phyloP scores from a whole-genome alignment of 2,329 filamentous ascomycete genomes.

The Arthrobotrys conoides region DNA sequence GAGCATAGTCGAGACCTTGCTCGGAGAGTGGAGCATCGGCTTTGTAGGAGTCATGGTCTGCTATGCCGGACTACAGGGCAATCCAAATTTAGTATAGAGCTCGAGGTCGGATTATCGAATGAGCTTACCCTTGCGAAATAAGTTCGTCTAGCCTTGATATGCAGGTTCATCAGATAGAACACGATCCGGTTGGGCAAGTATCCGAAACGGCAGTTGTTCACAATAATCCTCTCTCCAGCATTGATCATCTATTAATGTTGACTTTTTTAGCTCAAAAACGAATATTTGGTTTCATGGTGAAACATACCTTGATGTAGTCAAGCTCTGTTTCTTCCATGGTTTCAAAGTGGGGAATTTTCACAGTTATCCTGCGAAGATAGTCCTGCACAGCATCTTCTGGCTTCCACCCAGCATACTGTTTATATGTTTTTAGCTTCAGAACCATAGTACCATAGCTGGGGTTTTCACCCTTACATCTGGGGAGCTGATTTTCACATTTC shows the following conservation, averaged over 20 bases:
- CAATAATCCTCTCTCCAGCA: slow-evolving; percentile 89
- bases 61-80: slow-evolving; percentile 77
- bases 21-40: slow-evolving; percentile 87
- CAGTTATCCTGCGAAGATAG: slow-evolving; percentile 89
- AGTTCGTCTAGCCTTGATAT: slow-evolving; percentile 94
- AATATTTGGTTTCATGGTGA: not conserved
- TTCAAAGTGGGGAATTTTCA: slow-evolving; percentile 95
- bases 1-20: slow-evolving; percentile 83
- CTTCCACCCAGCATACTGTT: slow-evolving; percentile 87
- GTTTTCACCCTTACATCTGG: slow-evolving; percentile 79
- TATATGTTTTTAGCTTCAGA: not conserved
- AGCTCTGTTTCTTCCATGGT: slow-evolving; percentile 95
- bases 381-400: slow-evolving; percentile 92
- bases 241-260: slow-evolving; percentile 83
- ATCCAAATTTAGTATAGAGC: slow-evolving; percentile 32
- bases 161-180: slow-evolving; percentile 96
- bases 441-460: not conserved
- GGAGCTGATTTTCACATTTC: slow-evolving; percentile 96
- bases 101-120: slow-evolving; percentile 10
- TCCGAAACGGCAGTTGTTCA: slow-evolving; percentile 97
- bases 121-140: slow-evolving; percentile 82
- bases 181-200: slow-evolving; percentile 97
- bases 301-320: slow-evolving; percentile 85
- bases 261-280: not conserved
- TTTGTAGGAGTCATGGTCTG: slow-evolving; percentile 91